phyloP scores from a whole-genome alignment of 1,284 basidiomycete species.

The Calocybe gambosa region DNA sequence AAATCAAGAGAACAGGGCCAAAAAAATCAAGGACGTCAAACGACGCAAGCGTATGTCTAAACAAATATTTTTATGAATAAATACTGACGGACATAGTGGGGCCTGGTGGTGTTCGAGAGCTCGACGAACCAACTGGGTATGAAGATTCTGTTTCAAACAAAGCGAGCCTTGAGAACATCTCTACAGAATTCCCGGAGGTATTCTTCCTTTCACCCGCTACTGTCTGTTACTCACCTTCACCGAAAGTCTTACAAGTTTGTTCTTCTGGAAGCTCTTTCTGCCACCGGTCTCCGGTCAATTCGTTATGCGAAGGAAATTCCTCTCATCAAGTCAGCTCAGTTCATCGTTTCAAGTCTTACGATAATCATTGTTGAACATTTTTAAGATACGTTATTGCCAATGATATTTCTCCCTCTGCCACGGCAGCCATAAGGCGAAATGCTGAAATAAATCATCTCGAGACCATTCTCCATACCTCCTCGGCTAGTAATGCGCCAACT shows the following conservation, averaged over 20 bases:
- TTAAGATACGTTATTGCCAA: slow-evolving; percentile 88
- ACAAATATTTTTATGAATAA: background rate
- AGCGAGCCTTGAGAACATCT: slow-evolving; percentile 3
- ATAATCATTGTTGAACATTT: slow-evolving; percentile 10
- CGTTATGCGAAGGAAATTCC: slow-evolving; percentile 98
- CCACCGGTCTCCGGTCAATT: slow-evolving; percentile 93
- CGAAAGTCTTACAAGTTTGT: slow-evolving; percentile 60
- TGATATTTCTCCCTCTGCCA: slow-evolving; percentile 82
- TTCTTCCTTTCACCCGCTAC: background rate
- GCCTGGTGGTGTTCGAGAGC: slow-evolving; percentile 3
- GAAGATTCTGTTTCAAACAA: background rate
- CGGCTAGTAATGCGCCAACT: slow-evolving; percentile 3
- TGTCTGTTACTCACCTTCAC: slow-evolving; percentile 20
- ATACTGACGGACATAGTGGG: slow-evolving; percentile 9
- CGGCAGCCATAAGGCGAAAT: slow-evolving; percentile 85
- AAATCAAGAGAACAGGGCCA: slow-evolving; percentile 28
- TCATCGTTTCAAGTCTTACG: slow-evolving; percentile 14
- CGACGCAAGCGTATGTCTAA: slow-evolving; percentile 24
- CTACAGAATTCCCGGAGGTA: slow-evolving; percentile 17
- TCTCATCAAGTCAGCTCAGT: slow-evolving; percentile 64
- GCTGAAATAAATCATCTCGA: slow-evolving; percentile 84
- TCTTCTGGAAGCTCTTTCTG: slow-evolving; percentile 92
- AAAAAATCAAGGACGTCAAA: slow-evolving; percentile 25
- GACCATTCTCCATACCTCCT: slow-evolving; percentile 9
- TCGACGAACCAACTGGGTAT: background rate